Percentiles rank a stretch among this genome's conserved stretches.
These are phyloP conservation scores for Thoreauomyces humboldtii DNA, from an alignment of 192 early-diverging fungal species.

Conservation along the genomic window DNA sequence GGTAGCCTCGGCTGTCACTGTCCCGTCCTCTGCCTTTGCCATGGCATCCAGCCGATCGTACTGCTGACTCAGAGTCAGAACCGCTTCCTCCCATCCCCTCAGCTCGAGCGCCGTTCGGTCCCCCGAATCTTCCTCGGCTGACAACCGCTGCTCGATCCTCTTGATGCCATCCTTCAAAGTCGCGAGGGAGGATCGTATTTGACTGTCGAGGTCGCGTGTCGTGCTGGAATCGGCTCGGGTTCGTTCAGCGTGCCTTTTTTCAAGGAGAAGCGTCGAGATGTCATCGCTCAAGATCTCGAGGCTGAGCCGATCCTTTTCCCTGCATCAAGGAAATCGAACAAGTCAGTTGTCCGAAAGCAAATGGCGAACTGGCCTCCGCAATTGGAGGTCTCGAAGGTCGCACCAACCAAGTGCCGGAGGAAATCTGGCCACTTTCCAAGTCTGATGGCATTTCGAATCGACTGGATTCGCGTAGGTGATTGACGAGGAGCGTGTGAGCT, in stretches of 20 bases:
- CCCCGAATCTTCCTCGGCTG: constrained; percentile 55
- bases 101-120: constrained; percentile 52
- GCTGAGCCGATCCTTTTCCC: constrained; percentile 31
- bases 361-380: no score
- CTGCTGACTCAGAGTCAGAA: constrained; percentile 62
- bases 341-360: no score
- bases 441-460: no score
- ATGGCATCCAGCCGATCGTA: constrained; percentile 44
- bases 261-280: constrained; percentile 51
- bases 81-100: constrained; percentile 59
- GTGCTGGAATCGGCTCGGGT: constrained; percentile 47
- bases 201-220: constrained; percentile 48
- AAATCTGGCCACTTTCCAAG: no score
- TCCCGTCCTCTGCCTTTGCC: constrained; percentile 15
- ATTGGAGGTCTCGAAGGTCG: no score
- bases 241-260: constrained; percentile 52
- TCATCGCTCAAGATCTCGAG: constrained; percentile 58
- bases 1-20: no score
- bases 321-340: no score
- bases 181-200: constrained; percentile 51
- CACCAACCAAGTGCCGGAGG: no score
- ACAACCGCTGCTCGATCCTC: constrained; percentile 53
- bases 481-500: no score
- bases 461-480: no score
- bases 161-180: constrained; percentile 52